Base-by-base conservation (phyloP, 2,329 filamentous ascomycete species). In the Fusarium incarnatum region DNA sequence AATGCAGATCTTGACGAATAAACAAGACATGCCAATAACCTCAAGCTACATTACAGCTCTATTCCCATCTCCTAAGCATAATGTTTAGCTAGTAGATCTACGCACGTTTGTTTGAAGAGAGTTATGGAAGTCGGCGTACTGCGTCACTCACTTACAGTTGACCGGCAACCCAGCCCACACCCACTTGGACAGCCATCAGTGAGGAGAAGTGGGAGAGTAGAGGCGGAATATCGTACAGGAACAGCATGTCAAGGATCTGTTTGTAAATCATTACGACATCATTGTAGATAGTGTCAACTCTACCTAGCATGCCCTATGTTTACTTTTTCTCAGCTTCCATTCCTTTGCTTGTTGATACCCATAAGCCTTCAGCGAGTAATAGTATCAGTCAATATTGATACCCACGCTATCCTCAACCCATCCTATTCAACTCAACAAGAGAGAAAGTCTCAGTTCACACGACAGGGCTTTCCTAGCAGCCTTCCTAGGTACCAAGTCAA, bases 361-460 rank as follows among this genome's bases (percentile, higher is more conserved):
- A 28, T 42, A 27, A 37, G 18, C 18, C 13, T 22, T 20, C 28
- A 30, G 28, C 10, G 28, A 15, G 23, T 28, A 28, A 28, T 28
- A 28, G 27, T 44, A 45, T 30, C 28, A 40, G 37, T n/a, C 40
- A 40, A 25, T 25, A 49, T 64, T 64, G 44, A 50, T 57, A 70
- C 67, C 52, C 44, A 46, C 50, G 40, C 53, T 66, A 66, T 34
- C 23, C 61, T 53, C 42, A 52, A 42, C 30, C 41, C 32, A 30
- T 27, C 56, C 49, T 67, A 20, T 49, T 44, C 49, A 68, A 20
- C 53, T 44, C 60, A 62, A 56, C 52, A 69, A 66, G 61, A 65
- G 47, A 56, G 28, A 46, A 32, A 34, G 54, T 66, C 64, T 55
- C 56, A 66, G 42, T 63, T 34, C 23, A 49, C n/a, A 49, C 27